Percentiles rank a stretch among this genome's conserved stretches.
These are phyloP conservation scores for Colletotrichum tofieldiae DNA, from an alignment of 2,329 filamentous ascomycete species.

Conservation along the genomic window DNA sequence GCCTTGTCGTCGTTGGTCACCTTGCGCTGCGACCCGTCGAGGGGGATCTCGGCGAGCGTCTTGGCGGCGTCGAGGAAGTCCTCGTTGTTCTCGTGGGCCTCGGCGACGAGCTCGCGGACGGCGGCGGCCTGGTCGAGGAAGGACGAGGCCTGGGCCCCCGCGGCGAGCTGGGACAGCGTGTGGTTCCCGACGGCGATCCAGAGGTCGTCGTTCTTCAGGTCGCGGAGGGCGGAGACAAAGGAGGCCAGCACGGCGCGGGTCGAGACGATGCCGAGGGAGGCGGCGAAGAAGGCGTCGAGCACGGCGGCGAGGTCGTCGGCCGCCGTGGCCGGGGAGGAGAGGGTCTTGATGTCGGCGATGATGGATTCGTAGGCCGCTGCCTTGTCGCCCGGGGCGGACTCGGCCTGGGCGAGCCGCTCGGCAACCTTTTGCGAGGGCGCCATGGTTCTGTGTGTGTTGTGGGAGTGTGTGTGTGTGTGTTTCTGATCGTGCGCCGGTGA, in stretches of 20 bases:
- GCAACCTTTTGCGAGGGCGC: constrained; percentile 58
- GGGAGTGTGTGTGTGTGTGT: background rate
- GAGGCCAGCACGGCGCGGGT: constrained; percentile 78
- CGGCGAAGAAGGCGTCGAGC: constrained; percentile 76
- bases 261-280: constrained; percentile 82
- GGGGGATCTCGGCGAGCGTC: constrained; percentile 84
- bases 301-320: constrained; percentile 77
- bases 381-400: constrained; percentile 58
- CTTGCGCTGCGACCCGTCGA: constrained; percentile 90
- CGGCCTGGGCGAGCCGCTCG: constrained; percentile 60
- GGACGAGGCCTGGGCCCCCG: constrained; percentile 65
- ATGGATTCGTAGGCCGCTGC: constrained; percentile 63
- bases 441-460: constrained; percentile 48
- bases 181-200: constrained; percentile 84
- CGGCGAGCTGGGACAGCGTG: constrained; percentile 77
- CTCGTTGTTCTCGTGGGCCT: constrained; percentile 86
- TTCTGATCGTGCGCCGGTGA: background rate
- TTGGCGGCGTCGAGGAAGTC: constrained; percentile 86
- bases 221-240: constrained; percentile 76
- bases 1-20: constrained; percentile 88
- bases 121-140: constrained; percentile 89
- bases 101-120: constrained; percentile 85
- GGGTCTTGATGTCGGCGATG: constrained; percentile 59
- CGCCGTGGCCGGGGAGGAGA: constrained; percentile 58
- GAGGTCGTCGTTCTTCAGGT: constrained; percentile 73